Evolutionary conservation across 441 rosid genomes (phyloP).

Genomic region (Adansonia grandidieri): DNA sequence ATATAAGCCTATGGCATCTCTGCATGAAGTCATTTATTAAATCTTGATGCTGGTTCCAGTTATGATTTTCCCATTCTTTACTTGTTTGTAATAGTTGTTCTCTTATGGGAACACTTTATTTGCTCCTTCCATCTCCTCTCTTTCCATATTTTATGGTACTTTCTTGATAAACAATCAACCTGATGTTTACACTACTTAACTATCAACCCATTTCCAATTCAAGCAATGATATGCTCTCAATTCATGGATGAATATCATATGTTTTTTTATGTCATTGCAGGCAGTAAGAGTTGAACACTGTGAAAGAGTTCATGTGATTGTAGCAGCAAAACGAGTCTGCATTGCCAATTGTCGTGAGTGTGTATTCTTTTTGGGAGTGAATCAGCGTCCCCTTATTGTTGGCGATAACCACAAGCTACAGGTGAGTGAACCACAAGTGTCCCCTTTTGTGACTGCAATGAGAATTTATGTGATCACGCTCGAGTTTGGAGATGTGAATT

Average conservation of each 20-base stretch:
- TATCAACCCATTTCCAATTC: not conserved
- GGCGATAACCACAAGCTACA: conserved; percentile 99
- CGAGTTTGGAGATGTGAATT: not conserved
- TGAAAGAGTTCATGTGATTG: conserved; percentile 95
- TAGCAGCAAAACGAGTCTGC: conserved; percentile 85
- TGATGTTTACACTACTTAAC: not conserved
- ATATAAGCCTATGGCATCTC: not conserved
- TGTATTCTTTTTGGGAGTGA: conserved; percentile 94
- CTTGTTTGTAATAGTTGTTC: conserved; percentile 9
- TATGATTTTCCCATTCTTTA: not conserved
- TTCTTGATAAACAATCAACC: not conserved
- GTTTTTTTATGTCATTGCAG: conserved; percentile 41
- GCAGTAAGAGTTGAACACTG: conserved; percentile 96
- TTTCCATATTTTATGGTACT: conserved; percentile 6
- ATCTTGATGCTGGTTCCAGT: not conserved
- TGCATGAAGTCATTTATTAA: not conserved
- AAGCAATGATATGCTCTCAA: not conserved
- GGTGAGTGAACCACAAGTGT: conserved; percentile 46
- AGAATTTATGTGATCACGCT: conserved; percentile 6
- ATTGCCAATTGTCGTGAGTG: conserved; percentile 99
- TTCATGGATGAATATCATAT: conserved; percentile 23
- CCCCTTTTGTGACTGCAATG: not conserved
- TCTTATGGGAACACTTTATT: not conserved
- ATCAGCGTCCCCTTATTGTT: conserved; percentile 91
- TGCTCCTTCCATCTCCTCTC: not conserved